Evolutionary conservation across 805 yeast genomes (phyloP).

Genomic region (Wilhelminamyces savonicus): DNA sequence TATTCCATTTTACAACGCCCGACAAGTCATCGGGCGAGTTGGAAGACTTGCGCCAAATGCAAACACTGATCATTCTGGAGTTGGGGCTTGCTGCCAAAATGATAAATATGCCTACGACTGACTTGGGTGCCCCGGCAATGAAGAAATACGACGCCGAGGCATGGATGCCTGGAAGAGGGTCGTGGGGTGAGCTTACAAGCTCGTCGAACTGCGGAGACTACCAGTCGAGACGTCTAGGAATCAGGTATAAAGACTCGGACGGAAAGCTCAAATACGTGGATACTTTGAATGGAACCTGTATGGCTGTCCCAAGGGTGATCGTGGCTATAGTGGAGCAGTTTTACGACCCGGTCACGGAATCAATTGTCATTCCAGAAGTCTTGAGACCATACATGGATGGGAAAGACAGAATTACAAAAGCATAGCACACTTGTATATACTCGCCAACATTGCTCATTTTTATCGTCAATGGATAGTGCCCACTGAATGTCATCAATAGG

Average conservation of each 20-base stretch:
- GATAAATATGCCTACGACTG: constrained; percentile 82
- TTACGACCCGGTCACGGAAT: constrained; percentile 52
- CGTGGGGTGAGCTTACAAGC: constrained; percentile 90
- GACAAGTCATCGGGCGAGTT: constrained; percentile 45
- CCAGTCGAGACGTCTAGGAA: constrained; percentile 78
- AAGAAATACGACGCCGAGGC: constrained; percentile 92
- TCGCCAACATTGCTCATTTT: too few relatives aligned
- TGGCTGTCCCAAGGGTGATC: constrained; percentile 90
- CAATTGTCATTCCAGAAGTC: constrained; percentile 60
- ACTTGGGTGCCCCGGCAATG: constrained; percentile 89
- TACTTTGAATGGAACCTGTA: constrained; percentile 91
- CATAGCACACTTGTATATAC: constrained; percentile 5
- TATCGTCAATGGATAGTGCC: too few relatives aligned
- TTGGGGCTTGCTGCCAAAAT: constrained; percentile 79
- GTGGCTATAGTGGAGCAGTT: constrained; percentile 85
- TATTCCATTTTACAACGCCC: constrained; percentile 65
- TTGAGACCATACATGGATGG: constrained; percentile 71
- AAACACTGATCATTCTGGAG: constrained; percentile 53
- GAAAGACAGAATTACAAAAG: constrained; percentile 24
- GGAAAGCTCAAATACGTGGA: constrained; percentile 50
- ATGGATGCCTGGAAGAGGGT: constrained; percentile 95
- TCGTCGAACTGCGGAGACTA: constrained; percentile 89
- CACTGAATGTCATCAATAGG: too few relatives aligned
- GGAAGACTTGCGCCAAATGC: constrained; percentile 57
- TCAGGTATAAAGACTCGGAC: constrained; percentile 41